Conservation (phyloP, 2,329 filamentous ascomycete genomes). For the Emergomyces orientalis region DNA sequence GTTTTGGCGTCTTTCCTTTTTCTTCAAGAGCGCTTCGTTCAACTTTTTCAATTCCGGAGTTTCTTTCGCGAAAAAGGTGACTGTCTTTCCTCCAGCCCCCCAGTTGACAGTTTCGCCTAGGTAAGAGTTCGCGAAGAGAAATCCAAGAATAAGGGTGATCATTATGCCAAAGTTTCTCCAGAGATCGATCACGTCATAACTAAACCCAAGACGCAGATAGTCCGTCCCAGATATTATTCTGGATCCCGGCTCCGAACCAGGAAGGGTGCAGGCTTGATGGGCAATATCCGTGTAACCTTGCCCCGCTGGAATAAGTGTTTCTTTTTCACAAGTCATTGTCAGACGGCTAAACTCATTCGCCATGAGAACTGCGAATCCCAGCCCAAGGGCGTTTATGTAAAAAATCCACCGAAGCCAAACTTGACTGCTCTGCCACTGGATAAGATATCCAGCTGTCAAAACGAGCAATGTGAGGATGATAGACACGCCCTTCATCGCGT, state of each 20-base stretch:
- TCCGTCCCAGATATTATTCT: conserved; percentile 47
- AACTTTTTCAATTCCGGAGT: conserved; percentile 29
- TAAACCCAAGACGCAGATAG: conserved; percentile 48
- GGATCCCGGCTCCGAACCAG: conserved; percentile 50
- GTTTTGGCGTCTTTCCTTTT: conserved; percentile 28
- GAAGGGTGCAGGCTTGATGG: conserved; percentile 53
- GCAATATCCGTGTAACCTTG: conserved; percentile 29
- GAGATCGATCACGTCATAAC: conserved; percentile 50
- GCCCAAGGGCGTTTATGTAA: conserved; percentile 69
- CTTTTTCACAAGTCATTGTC: conserved; percentile 44
- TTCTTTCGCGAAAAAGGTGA: conserved; percentile 33
- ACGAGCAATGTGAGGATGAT: conserved; percentile 61
- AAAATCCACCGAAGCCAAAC: conserved; percentile 77
- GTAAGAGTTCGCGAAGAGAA: conserved; percentile 36
- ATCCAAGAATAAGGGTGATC: conserved; percentile 55
- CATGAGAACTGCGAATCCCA: conserved; percentile 72
- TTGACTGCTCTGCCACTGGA: conserved; percentile 42
- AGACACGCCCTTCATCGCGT: conserved; percentile 73
- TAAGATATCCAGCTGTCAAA: conserved; percentile 37
- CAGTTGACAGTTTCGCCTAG: conserved; percentile 34
- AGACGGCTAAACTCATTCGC: conserved; percentile 70
- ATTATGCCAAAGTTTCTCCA: conserved; percentile 67
- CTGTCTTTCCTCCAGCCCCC: conserved; percentile 33
- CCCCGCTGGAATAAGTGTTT: conserved; percentile 36
- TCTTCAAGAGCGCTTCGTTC: conserved; percentile 33